Evolutionary conservation across 176 grass and related monocot genomes (phyloP), one percentile per base, ranked within the genome.

Genomic region (Juncus inflexus): DNA sequence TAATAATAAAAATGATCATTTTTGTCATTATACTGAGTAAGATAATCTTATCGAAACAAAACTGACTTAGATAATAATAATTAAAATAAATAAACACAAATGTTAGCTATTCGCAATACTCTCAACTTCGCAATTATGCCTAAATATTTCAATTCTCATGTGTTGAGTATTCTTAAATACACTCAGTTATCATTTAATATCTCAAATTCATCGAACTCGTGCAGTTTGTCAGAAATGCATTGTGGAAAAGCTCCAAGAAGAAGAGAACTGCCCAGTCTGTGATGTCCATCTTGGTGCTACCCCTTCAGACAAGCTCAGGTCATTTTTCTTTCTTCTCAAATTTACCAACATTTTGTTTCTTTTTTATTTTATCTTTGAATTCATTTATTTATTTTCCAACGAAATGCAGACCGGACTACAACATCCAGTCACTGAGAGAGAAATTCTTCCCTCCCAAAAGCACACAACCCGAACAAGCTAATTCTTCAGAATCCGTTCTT

Each of bases 211-310:
- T 54, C 13, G 13, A 43, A 43, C 15, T 69, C 37, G 45, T 62
- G 35, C 86, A 95, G 90, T 95, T 83, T 95, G 90, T 77, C 87
- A 82, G 40, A 90, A 86, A 63, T 95, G 90, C 61, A 95, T 95
- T 83, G 80, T 78, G 59, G 74, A 81, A 50, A 95, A 89, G 74
- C 87, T 95, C 7, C 67, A 80, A 53, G 82, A 86, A 2, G 90
- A 95, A 39, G 90, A 95, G 49, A 85, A 47, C 72, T 95, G 90
- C 61, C 90, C 90, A 65, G 73, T 83, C 63, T 95, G 90, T 60
- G 57, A 86, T 47, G 83, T 78, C 40, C 70, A 90, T 83, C 82
- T 95, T 49, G 90, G 90, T 28, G 84, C 76, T 66, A 69, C 86
- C 60, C 79, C 90, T 43, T 67, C 85, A 35, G 90, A 95, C 66